Evolutionary conservation across 306 rosid genomes (phyloP).

Genomic region (Prunus armeniaca): DNA sequence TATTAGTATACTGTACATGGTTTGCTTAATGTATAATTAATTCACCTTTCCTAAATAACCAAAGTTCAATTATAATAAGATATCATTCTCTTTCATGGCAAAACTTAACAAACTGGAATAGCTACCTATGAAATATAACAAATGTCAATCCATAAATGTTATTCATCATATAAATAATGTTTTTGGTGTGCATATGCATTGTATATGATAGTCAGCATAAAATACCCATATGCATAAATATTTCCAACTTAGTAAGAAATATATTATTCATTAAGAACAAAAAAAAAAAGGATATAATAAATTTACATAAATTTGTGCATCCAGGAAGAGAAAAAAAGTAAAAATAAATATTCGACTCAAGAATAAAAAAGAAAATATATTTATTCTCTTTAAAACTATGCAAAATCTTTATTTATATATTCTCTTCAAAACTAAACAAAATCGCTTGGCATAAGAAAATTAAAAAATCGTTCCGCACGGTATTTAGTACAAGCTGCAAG

Average conservation of each 20-base stretch:
- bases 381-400: not conserved
- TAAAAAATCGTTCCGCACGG: too few species aligned
- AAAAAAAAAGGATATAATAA: not conserved
- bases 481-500: not conserved
- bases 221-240: not conserved
- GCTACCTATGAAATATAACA: not conserved
- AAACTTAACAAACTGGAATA: not conserved
- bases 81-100: not conserved
- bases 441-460: not conserved
- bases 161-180: not conserved
- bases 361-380: not conserved
- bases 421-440: not conserved
- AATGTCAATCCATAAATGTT: not conserved
- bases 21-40: not conserved
- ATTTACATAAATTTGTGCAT: not conserved
- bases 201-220: not conserved
- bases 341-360: not conserved
- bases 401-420: not conserved
- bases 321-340: too few species aligned
- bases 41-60: not conserved
- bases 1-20: not conserved
- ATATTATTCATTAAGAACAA: not conserved
- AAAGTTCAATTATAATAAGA: not conserved
- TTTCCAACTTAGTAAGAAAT: not conserved
- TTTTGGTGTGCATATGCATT: not conserved